Percentiles rank a stretch among this genome's conserved stretches.
phyloP scores from a whole-genome alignment of 2,329 filamentous ascomycete genomes.

The Xylariaceae sp. region DNA sequence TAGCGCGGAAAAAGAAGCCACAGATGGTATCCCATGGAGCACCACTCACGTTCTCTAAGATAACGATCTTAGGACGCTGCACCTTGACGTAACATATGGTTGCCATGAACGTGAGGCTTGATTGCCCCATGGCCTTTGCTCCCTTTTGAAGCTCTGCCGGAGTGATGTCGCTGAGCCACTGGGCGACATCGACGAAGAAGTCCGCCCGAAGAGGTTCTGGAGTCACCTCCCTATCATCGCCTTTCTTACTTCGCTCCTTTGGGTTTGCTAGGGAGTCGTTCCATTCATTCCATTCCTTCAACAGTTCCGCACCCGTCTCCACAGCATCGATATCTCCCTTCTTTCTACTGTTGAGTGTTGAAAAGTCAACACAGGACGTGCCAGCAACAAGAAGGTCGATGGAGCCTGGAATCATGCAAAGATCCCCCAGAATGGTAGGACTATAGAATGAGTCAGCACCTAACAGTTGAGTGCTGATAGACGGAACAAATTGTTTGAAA shows the following conservation, averaged over 20 bases:
- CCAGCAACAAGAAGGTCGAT: slow-evolving; percentile 74
- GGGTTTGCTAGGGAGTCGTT: neutral
- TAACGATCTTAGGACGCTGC: slow-evolving; percentile 66
- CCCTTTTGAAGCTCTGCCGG: slow-evolving; percentile 54
- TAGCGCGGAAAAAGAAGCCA: slow-evolving; percentile 45
- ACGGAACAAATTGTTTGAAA: neutral
- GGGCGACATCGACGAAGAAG: slow-evolving; percentile 12
- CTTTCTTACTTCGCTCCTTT: neutral
- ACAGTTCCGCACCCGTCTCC: slow-evolving; percentile 47
- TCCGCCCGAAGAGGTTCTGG: slow-evolving; percentile 20
- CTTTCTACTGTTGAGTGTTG: slow-evolving; percentile 62
- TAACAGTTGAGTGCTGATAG: neutral
- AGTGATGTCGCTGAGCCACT: slow-evolving; percentile 40
- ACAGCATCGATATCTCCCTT: slow-evolving; percentile 45
- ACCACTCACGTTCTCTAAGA: slow-evolving; percentile 73
- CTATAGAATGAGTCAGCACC: slow-evolving; percentile 15
- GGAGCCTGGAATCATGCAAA: slow-evolving; percentile 59
- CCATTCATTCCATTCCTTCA: slow-evolving; percentile 46
- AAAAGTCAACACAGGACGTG: slow-evolving; percentile 80
- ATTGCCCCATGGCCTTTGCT: slow-evolving; percentile 68
- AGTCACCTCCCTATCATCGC: neutral
- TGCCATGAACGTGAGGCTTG: slow-evolving; percentile 68
- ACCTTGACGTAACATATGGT: slow-evolving; percentile 63
- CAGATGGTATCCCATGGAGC: slow-evolving; percentile 65
- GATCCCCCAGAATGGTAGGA: slow-evolving; percentile 71